Evolutionary conservation across 139 green algal genomes (phyloP), one percentile per base, ranked within the genome.

Genomic region (Chlorella sorokiniana): DNA sequence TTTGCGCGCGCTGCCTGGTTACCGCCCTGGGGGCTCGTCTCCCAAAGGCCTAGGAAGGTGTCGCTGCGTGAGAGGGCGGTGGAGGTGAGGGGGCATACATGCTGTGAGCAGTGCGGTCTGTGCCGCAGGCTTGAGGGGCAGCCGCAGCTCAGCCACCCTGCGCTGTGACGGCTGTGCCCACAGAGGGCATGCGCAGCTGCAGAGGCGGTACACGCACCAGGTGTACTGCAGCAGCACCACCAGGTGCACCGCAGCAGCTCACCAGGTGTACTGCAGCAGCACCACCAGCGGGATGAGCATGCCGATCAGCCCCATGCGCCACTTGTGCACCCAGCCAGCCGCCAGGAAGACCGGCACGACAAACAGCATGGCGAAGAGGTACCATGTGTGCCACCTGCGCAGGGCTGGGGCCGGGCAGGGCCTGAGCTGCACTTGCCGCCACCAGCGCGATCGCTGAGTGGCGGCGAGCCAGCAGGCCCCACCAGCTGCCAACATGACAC

Each of bases 221-320:
- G n/a, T n/a, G n/a, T n/a, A n/a, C n/a, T n/a, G n/a, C n/a, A n/a
- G n/a, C n/a, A n/a, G n/a, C n/a, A n/a, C n/a, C n/a, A n/a, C n/a
- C n/a, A n/a, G n/a, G n/a, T n/a, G n/a, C n/a, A n/a, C n/a, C n/a
- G n/a, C 29, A 31, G 56, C 18, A 2, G 23, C 71, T 48, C 35
- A 79, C 72, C 72, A 79, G 8, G 83, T 87, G 38, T 68, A 81
- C 73, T 83, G 79, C 33, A 83, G 63, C 18, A 86, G 63, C 35
- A 83, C 79, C 14, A 67, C 62, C 27, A 83, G 56, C 9, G 75
- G 74, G 35, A 83, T 63, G 3, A 83, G 44, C 54, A 86, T 44
- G 40, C 82, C 82, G 44, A 86, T 70, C 7, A 82, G 44, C 5
- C 82, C 82, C 79, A 83, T 78, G 52, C 82, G 69, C 82, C 82